Percentiles rank a stretch among this genome's conserved stretches.
Conservation (phyloP, 2,329 filamentous ascomycete species). For the Fusarium sp. region DNA sequence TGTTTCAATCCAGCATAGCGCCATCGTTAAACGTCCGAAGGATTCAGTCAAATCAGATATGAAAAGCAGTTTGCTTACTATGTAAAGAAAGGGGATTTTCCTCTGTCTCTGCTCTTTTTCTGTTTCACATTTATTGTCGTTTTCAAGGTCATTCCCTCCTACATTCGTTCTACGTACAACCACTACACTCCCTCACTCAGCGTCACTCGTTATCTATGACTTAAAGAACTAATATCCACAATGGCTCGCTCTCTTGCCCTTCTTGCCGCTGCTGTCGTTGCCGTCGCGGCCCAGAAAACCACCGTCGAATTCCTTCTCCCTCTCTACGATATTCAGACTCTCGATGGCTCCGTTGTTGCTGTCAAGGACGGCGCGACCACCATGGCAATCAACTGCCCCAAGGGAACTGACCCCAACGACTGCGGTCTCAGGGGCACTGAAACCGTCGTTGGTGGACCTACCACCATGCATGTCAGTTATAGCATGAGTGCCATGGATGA, state of each 20-base stretch:
- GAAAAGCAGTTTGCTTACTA: background rate
- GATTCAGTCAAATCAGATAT: conserved; percentile 23
- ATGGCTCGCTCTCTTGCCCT: conserved; percentile 46
- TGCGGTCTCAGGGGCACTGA: conserved; percentile 46
- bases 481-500: conserved; percentile 8
- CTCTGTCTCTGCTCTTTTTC: background rate
- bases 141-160: background rate
- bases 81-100: conserved; percentile 16
- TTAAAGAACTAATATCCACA: conserved; percentile 1
- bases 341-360: conserved; percentile 48
- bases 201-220: conserved; percentile 12
- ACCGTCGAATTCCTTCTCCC: conserved; percentile 47
- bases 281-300: conserved; percentile 43
- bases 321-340: conserved; percentile 32
- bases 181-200: conserved; percentile 34
- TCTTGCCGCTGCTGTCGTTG: conserved; percentile 38
- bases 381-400: conserved; percentile 44
- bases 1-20: conserved; percentile 26
- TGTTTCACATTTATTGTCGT: conserved; percentile 2
- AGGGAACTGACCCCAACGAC: conserved; percentile 28
- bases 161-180: conserved; percentile 19
- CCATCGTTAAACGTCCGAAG: conserved; percentile 24
- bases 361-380: conserved; percentile 48
- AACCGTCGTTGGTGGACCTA: conserved; percentile 41
- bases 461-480: conserved; percentile 18